Conservation (phyloP, 345 rosid genomes). For the Alliaria petiolata region DNA sequence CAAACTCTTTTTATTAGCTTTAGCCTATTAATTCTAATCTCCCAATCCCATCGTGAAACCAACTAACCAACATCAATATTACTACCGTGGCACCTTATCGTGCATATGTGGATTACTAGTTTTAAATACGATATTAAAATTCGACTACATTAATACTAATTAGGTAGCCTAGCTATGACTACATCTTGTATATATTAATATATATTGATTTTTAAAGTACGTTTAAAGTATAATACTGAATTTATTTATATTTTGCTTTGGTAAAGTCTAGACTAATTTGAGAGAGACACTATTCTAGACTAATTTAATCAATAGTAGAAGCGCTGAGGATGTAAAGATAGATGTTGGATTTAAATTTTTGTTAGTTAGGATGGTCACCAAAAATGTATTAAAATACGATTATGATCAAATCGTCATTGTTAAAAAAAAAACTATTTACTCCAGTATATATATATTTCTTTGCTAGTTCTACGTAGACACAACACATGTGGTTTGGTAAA, state of each 20-base stretch:
- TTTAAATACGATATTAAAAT: not conserved
- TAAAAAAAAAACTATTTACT: not conserved
- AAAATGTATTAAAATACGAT: not conserved
- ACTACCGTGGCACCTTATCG: not conserved
- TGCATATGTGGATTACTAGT: not conserved
- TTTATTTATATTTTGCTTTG: too few species aligned
- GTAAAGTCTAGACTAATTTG: not conserved
- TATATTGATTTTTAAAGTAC: not conserved
- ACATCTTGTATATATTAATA: not conserved
- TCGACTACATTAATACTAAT: not conserved
- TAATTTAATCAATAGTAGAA: not conserved
- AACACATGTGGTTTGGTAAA: slow-evolving; percentile 5
- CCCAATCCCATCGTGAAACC: not conserved
- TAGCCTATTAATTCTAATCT: not conserved
- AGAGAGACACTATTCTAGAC: not conserved
- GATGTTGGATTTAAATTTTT: not conserved
- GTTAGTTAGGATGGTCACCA: not conserved
- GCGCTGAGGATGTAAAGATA: not conserved
- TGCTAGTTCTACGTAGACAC: not conserved
- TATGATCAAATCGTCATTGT: not conserved
- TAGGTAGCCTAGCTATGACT: not conserved
- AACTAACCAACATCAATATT: not conserved
- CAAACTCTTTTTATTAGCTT: not conserved
- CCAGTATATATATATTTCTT: not conserved
- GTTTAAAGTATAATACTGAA: too few species aligned